Evolutionary conservation across 441 rosid species (phyloP), one percentile per base, ranked within the genome.

Genomic region (Erodium moschatum): DNA sequence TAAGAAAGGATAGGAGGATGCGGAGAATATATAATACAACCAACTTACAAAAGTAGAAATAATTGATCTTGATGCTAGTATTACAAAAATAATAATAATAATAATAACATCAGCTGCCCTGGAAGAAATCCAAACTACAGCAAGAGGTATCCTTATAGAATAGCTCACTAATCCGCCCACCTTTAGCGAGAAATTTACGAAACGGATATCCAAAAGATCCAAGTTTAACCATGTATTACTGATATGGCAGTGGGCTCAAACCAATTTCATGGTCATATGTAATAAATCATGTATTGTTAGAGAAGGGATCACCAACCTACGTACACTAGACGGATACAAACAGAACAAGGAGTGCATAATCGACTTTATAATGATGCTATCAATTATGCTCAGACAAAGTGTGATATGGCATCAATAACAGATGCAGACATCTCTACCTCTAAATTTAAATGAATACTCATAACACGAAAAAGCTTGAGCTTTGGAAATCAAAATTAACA

Each of bases 191-290:
- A 38, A 38, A 38, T 38, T 38, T 38, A 16, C 60, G 5, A 1
- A 15, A 52, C 21, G 15, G 60, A 15, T 52, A 15, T 52, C n/a
- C 21, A 16, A 10, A 52, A 52, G 60, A 52, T 40, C 12, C 46
- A 40, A 40, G n/a, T 52, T 19, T 52, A 18, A 52, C 8, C 21
- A 52, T 18, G 20, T 52, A 52, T 1, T 52, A 52, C 60, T 52
- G 60, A 52, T 52, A 52, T 38, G 21, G 21, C 20, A 52, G 60
- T 52, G 15, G 60, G 60, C 60, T 52, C 2, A 52, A 52, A 52
- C 21, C 60, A 52, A 52, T 52, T 52, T 52, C n/a, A 15, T 52
- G 60, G 60, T n/a, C 60, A 52, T 52, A 16, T n/a, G 21, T 52
- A 52, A 52, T 16, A 52, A 16, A 52, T 0, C 7, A 52, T 52